Evolutionary conservation across 208 protist species (phyloP).

Genomic region (Leishmania arabica): DNA sequence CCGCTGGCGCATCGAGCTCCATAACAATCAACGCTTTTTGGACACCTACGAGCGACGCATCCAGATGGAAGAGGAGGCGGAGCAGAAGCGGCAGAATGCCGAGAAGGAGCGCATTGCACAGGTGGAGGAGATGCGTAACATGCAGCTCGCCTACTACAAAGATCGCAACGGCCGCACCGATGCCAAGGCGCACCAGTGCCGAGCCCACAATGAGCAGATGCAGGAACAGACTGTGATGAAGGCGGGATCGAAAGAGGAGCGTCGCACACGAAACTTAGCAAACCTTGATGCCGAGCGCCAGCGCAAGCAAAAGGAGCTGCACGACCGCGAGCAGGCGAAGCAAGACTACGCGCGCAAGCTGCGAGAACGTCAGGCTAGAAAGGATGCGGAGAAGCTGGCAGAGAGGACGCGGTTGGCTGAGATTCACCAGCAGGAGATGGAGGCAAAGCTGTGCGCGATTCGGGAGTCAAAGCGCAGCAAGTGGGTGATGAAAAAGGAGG

Average conservation of each 20-base stretch:
- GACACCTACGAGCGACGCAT: conserved; percentile 44
- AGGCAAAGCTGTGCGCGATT: conserved; percentile 45
- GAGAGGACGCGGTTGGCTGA: conserved; percentile 34
- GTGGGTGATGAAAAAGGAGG: conserved; percentile 39
- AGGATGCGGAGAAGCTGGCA: conserved; percentile 37
- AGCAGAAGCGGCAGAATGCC: conserved; percentile 38
- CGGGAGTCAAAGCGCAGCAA: conserved; percentile 43
- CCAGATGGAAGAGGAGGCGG: conserved; percentile 36
- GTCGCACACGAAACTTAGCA: conserved; percentile 43
- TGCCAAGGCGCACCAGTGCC: conserved; percentile 43
- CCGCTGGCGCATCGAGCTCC: conserved; percentile 37
- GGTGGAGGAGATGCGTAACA: conserved; percentile 45
- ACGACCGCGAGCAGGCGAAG: conserved; percentile 35
- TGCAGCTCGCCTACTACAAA: conserved; percentile 55
- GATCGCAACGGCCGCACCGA: conserved; percentile 52
- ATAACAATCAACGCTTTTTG: conserved; percentile 35
- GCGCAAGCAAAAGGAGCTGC: conserved; percentile 48
- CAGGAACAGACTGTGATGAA: conserved; percentile 47
- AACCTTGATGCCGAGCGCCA: conserved; percentile 49
- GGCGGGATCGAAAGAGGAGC: conserved; percentile 44
- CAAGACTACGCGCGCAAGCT: conserved; percentile 47
- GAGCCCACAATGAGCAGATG: conserved; percentile 38
- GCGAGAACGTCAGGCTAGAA: conserved; percentile 26
- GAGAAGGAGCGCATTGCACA: conserved; percentile 52
- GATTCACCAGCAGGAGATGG: conserved; percentile 44